Evolutionary conservation across 768 basidiomycete species (phyloP).

Genomic region (Pisolithus marmoratus): DNA sequence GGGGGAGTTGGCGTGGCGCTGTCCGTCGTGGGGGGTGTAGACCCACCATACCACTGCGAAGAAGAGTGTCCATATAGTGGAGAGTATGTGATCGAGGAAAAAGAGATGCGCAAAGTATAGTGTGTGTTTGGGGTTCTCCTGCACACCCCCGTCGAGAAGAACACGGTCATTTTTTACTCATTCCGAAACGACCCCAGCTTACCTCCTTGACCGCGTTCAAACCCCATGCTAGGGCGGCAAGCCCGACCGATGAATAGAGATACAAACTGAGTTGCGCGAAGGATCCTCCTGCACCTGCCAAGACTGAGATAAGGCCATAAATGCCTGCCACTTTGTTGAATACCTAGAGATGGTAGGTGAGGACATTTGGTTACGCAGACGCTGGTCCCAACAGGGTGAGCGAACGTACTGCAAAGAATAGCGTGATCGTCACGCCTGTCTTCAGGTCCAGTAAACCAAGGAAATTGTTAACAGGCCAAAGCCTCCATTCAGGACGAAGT

Average conservation of each 20-base stretch:
- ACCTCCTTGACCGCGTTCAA: conserved; percentile 82
- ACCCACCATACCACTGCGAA: conserved; percentile 91
- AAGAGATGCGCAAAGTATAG: conserved; percentile 91
- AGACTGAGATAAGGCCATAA: conserved; percentile 89
- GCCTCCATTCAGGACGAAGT: conserved; percentile 77
- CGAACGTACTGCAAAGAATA: conserved; percentile 79
- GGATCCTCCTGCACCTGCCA: conserved; percentile 90
- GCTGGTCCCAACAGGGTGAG: not conserved
- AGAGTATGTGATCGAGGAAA: conserved; percentile 85
- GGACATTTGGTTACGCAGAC: not conserved
- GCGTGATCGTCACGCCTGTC: conserved; percentile 81
- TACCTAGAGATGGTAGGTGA: conserved; percentile 40
- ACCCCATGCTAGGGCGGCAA: conserved; percentile 83
- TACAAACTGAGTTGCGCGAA: conserved; percentile 90
- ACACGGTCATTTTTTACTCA: not conserved
- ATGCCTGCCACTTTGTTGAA: conserved; percentile 98
- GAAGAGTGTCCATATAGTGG: conserved; percentile 87
- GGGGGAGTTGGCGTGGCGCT: conserved; percentile 68
- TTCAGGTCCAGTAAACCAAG: conserved; percentile 89
- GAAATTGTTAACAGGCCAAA: conserved; percentile 79
- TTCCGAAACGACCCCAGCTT: conserved; percentile 24
- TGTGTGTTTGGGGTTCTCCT: conserved; percentile 87
- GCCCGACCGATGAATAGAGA: conserved; percentile 82
- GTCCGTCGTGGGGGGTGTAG: conserved; percentile 88
- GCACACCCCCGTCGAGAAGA: conserved; percentile 7